Percentiles rank a stretch among this genome's conserved stretches.
Conservation (phyloP, 371 early-diverging fungal species). For the Actinomortierella ambigua region DNA sequence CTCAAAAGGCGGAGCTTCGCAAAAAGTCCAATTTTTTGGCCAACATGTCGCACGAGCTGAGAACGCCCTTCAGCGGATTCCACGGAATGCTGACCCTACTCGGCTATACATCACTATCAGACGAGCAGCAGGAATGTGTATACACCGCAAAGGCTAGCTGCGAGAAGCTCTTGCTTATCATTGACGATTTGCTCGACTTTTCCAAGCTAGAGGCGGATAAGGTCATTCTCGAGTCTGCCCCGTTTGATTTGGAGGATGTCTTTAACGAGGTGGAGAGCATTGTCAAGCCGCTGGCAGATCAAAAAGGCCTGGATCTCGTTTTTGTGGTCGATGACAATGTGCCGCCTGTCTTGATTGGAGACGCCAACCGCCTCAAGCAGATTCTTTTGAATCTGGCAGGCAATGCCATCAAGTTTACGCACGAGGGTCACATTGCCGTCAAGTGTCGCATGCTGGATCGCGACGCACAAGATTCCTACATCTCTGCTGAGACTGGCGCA, state of each 20-base stretch:
- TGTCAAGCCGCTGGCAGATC: slow-evolving; percentile 53
- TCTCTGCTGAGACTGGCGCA: slow-evolving; percentile 1
- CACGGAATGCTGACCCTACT: slow-evolving; percentile 66
- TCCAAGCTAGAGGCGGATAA: slow-evolving; percentile 62
- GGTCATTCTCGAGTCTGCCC: slow-evolving; percentile 46
- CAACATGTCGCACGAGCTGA: slow-evolving; percentile 44
- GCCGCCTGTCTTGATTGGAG: slow-evolving; percentile 51
- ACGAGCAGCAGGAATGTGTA: slow-evolving; percentile 64
- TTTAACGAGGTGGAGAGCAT: slow-evolving; percentile 64
- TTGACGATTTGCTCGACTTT: slow-evolving; percentile 63
- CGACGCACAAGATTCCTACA: slow-evolving; percentile 20
- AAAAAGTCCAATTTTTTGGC: slow-evolving; percentile 45
- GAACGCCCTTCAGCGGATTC: slow-evolving; percentile 65
- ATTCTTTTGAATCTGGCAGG: slow-evolving; percentile 59
- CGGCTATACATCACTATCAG: slow-evolving; percentile 58
- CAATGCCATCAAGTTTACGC: slow-evolving; percentile 73
- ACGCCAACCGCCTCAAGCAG: slow-evolving; percentile 55
- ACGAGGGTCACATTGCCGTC: slow-evolving; percentile 61
- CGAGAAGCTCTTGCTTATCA: slow-evolving; percentile 56
- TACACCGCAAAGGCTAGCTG: slow-evolving; percentile 64
- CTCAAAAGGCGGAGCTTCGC: slow-evolving; percentile 42
- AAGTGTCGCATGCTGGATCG: slow-evolving; percentile 27
- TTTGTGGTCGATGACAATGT: slow-evolving; percentile 56
- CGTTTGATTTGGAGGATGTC: slow-evolving; percentile 47
- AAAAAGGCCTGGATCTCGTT: slow-evolving; percentile 56